These are phyloP conservation scores for Flaveria robusta DNA, from an alignment of 129 eudicot genomes.

Conservation along the genomic window DNA sequence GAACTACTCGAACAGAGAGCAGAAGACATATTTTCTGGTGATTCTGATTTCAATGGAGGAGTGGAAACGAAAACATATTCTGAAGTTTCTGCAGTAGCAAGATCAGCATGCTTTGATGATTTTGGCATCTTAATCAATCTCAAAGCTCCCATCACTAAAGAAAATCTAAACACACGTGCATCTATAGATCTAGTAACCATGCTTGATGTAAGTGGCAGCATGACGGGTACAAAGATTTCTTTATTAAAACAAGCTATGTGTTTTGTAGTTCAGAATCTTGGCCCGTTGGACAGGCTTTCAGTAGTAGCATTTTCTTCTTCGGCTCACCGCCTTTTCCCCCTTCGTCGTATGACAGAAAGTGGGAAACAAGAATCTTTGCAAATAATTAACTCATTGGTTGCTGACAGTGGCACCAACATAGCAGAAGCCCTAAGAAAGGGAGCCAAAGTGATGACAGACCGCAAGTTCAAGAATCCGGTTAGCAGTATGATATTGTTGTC, in stretches of 20 bases:
- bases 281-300: conserved; percentile 74
- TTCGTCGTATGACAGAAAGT: conserved; percentile 61
- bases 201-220: conserved; percentile 91
- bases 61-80: conserved; percentile 61
- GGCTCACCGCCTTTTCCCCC: conserved; percentile 77
- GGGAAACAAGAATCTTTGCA: conserved; percentile 77
- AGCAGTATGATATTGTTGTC: conserved; percentile 76
- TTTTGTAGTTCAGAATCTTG: conserved; percentile 73
- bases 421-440: conserved; percentile 71
- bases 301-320: conserved; percentile 78
- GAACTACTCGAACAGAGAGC: conserved; percentile 37
- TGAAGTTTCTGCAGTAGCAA: conserved; percentile 67
- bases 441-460: conserved; percentile 66
- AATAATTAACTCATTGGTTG: conserved; percentile 58
- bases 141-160: conserved; percentile 59
- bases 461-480: conserved; percentile 67
- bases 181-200: conserved; percentile 82
- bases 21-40: conserved; percentile 30
- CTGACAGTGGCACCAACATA: conserved; percentile 79
- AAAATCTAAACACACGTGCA: conserved; percentile 47
- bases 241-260: conserved; percentile 89
- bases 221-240: conserved; percentile 86
- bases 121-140: conserved; percentile 67
- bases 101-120: conserved; percentile 39
- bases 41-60: conserved; percentile 24